A percentile compares a stretch with the other conserved stretches of the same genome.
Evolutionary conservation across 2,329 filamentous ascomycete species (phyloP).

Genomic region (Chaetoscypha palmicola): DNA sequence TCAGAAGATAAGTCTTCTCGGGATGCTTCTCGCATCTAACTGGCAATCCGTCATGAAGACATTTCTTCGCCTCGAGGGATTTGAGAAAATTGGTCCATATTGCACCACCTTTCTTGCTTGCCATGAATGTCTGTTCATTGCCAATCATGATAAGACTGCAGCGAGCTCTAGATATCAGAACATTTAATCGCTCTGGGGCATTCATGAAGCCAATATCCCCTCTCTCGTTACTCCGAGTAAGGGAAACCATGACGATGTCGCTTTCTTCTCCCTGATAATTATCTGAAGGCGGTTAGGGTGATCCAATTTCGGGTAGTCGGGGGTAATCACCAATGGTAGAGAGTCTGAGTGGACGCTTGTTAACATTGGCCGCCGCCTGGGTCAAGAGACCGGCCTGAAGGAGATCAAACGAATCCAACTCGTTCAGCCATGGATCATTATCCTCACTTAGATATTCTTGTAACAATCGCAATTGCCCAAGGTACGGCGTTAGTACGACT

Average conservation of each 20-base stretch:
- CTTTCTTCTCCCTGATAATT: constrained; percentile 76
- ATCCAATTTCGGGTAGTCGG: not conserved
- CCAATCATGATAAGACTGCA: constrained; percentile 68
- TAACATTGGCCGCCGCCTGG: constrained; percentile 41
- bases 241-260: constrained; percentile 61
- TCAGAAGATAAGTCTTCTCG: constrained; percentile 39
- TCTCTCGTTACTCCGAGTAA: constrained; percentile 57
- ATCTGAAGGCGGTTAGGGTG: constrained; percentile 40
- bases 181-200: constrained; percentile 61
- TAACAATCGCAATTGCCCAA: constrained; percentile 59
- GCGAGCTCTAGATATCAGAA: constrained; percentile 57
- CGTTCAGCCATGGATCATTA: constrained; percentile 60
- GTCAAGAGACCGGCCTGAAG: constrained; percentile 55
- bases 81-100: constrained; percentile 53
- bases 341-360: constrained; percentile 48
- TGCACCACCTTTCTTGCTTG: constrained; percentile 45
- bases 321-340: constrained; percentile 60
- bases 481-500: constrained; percentile 65
- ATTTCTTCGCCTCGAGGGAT: constrained; percentile 40
- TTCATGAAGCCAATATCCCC: constrained; percentile 67
- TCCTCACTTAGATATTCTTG: constrained; percentile 44
- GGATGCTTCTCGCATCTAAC: constrained; percentile 55
- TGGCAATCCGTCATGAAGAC: constrained; percentile 52
- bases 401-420: constrained; percentile 59
- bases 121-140: constrained; percentile 55